Base-by-base conservation (phyloP, 2,329 filamentous ascomycete species). In the Exophiala spinifera region DNA sequence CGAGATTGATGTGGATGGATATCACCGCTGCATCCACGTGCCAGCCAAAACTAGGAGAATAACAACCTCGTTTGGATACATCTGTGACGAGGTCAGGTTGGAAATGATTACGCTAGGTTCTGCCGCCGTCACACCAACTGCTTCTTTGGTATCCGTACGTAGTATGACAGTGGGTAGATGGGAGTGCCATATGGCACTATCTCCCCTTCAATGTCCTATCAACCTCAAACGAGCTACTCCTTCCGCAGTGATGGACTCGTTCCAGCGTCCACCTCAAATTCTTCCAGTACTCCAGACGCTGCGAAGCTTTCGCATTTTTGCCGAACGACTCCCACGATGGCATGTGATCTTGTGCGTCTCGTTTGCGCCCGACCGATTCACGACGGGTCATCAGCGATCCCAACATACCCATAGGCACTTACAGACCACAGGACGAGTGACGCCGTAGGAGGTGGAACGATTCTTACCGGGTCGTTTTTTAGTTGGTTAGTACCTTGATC, bases 301-400 rank as follows among this genome's bases (percentile, higher is more conserved):
- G 47, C 43, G 34, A 33, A n/a, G 14, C 17, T 25, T n/a, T n/a
- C n/a, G n/a, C 49, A 23, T n/a, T 46, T 17, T 51, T 11, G 23
- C 5, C 45, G 25, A 37, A 50, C 14, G 25, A 6, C n/a, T n/a
- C n/a, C n/a, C n/a, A n/a, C n/a, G 39, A 23, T n/a, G 40, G n/a
- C 34, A 14, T 40, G 19, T 14, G 14, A 6, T 17, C 28, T 28
- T 7, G 48, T 59, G 57, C 57, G 56, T 54, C 56, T 15, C 57
- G 56, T 54, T 59, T 15, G 51, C 53, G 57, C 57, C 57, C 50
- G 47, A 59, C 46, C 39, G 48, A 53, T 23, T 53, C 50, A 33
- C 46, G 33, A 48, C 33, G 47, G 31, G 31, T 50, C 53, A 49
- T 49, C 37, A 45, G 51, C n/a, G 49, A 28, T 6, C 15, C n/a